phyloP scores from a whole-genome alignment of 257 asterid genomes.

The Eustoma russellianum region DNA sequence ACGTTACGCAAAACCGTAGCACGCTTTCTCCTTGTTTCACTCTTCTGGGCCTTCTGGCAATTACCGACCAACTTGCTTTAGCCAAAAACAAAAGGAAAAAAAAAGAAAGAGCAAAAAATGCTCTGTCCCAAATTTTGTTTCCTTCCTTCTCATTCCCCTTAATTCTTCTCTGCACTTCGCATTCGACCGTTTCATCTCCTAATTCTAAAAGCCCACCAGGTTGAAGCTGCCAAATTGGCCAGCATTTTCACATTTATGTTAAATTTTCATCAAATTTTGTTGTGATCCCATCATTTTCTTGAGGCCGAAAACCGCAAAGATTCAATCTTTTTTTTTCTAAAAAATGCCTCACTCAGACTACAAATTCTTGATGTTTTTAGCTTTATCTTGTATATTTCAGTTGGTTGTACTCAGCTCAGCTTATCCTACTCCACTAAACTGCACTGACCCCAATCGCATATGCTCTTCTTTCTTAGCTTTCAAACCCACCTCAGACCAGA shows the following conservation, averaged over 20 bases:
- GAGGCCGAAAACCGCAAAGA: conserved; percentile 10
- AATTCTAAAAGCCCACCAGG: neutral
- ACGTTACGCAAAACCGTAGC: too few species aligned
- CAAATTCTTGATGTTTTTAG: conserved; percentile 29
- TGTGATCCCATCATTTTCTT: conserved; percentile 6
- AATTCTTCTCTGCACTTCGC: conserved; percentile 12
- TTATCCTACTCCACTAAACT: conserved; percentile 51
- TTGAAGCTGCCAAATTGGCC: neutral
- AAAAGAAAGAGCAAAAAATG: conserved; percentile 25
- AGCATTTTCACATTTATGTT: conserved; percentile 1
- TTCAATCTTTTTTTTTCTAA: conserved; percentile 12
- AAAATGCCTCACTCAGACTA: conserved; percentile 32
- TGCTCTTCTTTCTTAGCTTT: conserved; percentile 85
- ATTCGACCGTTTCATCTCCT: too few species aligned
- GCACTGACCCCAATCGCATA: conserved; percentile 67
- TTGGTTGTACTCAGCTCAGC: conserved; percentile 18
- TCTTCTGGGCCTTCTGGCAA: conserved; percentile 33
- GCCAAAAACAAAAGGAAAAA: conserved; percentile 17
- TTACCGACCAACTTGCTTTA: conserved; percentile 23
- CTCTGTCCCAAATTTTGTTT: conserved; percentile 21
- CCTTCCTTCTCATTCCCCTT: conserved; percentile 13
- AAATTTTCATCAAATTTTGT: conserved; percentile 10
- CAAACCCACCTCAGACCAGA: conserved; percentile 56
- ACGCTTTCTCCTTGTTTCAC: conserved; percentile 24
- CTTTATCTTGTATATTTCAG: conserved; percentile 11